Evolutionary conservation across 306 rosid genomes (phyloP).

Genomic region (Urtica urens): DNA sequence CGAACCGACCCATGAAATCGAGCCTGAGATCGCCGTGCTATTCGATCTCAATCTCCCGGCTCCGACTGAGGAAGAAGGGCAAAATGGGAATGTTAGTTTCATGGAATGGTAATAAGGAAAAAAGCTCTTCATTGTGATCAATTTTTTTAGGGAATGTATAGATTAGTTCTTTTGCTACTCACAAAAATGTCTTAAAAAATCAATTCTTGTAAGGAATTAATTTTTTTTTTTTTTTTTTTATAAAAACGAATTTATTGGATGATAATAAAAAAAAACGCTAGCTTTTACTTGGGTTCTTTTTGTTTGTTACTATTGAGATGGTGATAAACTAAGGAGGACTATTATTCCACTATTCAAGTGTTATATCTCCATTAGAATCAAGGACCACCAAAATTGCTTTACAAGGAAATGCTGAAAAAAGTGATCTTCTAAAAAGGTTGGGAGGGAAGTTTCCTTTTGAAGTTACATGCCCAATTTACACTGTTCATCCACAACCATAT

Average conservation of each 20-base stretch:
- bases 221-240: not conserved
- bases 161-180: conserved; percentile 22
- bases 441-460: conserved; percentile 24
- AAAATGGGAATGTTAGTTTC: conserved; percentile 21
- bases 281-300: not conserved
- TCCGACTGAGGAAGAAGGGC: conserved; percentile 52
- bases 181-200: conserved; percentile 25
- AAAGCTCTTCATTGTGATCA: conserved; percentile 21
- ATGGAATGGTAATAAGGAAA: conserved; percentile 29
- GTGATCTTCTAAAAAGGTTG: conserved; percentile 19
- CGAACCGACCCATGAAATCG: conserved; percentile 23
- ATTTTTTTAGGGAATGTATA: conserved; percentile 31
- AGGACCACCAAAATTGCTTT: conserved; percentile 36
- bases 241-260: not conserved
- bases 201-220: conserved; percentile 2
- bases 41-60: conserved; percentile 94
- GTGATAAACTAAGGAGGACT: conserved; percentile 13
- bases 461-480: conserved; percentile 4
- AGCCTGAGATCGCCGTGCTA: conserved; percentile 29
- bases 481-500: conserved; percentile 3
- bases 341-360: conserved; percentile 14
- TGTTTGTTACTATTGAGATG: conserved; percentile 5
- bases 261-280: not conserved
- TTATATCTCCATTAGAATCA: conserved; percentile 17
- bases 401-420: conserved; percentile 14